These are phyloP conservation scores for Diaporthe sp. DNA, from an alignment of 2,329 filamentous ascomycete genomes.

Conservation along the genomic window DNA sequence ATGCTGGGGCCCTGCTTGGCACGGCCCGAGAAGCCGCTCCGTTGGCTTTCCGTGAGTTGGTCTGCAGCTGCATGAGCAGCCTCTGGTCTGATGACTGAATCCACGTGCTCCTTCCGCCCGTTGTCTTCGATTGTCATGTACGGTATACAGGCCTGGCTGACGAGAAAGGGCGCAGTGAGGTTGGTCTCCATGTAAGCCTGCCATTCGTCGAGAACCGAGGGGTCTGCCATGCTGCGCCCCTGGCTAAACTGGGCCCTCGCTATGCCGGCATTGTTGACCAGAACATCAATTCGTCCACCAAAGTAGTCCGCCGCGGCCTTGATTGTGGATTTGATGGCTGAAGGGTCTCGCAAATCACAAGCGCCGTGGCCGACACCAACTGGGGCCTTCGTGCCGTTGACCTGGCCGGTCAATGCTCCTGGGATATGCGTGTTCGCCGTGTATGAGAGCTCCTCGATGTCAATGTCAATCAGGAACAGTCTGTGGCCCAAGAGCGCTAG, in stretches of 20 bases:
- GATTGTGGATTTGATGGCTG: slow-evolving; percentile 52
- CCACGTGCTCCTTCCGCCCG: slow-evolving; percentile 17
- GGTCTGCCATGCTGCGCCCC: slow-evolving; percentile 60
- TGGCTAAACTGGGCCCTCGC: slow-evolving; percentile 56
- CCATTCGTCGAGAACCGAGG: slow-evolving; percentile 58
- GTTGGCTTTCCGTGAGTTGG: slow-evolving; percentile 10
- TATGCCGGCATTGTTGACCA: slow-evolving; percentile 56
- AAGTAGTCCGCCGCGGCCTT: slow-evolving; percentile 53
- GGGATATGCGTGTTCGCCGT: slow-evolving; percentile 50
- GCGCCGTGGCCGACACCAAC: slow-evolving; percentile 49
- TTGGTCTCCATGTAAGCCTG: slow-evolving; percentile 61
- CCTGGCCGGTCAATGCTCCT: slow-evolving; percentile 44
- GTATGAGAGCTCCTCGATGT: slow-evolving; percentile 55
- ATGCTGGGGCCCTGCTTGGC: slow-evolving; percentile 50
- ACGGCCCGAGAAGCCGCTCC: slow-evolving; percentile 15
- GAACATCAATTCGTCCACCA: slow-evolving; percentile 53
- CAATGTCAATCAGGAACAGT: slow-evolving; percentile 59
- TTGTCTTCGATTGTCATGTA: slow-evolving; percentile 55
- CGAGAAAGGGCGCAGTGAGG: slow-evolving; percentile 59
- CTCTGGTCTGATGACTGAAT: slow-evolving; percentile 36
- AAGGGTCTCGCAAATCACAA: slow-evolving; percentile 57
- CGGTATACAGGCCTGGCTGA: slow-evolving; percentile 60
- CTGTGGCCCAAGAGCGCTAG: slow-evolving; percentile 57
- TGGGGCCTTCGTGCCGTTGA: slow-evolving; percentile 38
- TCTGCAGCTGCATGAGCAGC: slow-evolving; percentile 29